These are phyloP conservation scores for Epichloe sibirici DNA, from an alignment of 2,329 filamentous ascomycete genomes.

Conservation along the genomic window DNA sequence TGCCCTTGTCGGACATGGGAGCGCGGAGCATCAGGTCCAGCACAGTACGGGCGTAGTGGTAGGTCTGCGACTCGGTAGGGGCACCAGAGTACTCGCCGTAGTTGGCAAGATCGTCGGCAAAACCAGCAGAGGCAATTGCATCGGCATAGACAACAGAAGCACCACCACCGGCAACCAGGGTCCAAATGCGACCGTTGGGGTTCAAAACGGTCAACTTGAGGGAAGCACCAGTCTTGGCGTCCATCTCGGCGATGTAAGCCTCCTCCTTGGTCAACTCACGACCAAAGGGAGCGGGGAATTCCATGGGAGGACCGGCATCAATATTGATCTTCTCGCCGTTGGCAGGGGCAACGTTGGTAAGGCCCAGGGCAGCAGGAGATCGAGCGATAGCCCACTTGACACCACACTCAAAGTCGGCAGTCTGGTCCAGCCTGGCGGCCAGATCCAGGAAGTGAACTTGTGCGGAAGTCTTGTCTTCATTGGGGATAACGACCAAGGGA, in stretches of 20 bases:
- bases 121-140: slow-evolving; percentile 92
- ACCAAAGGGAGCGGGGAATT: slow-evolving; percentile 97
- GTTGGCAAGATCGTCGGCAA: slow-evolving; percentile 94
- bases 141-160: slow-evolving; percentile 98
- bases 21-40: slow-evolving; percentile 95
- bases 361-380: slow-evolving; percentile 76
- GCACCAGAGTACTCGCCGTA: slow-evolving; percentile 99
- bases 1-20: slow-evolving; percentile 74
- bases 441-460: slow-evolving; percentile 97
- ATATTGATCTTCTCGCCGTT: slow-evolving; percentile 72
- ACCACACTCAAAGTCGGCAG: slow-evolving; percentile 97
- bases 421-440: slow-evolving; percentile 97
- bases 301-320: slow-evolving; percentile 94
- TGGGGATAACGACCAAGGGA: slow-evolving; percentile 95
- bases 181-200: slow-evolving; percentile 86
- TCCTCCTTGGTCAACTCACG: slow-evolving; percentile 98
- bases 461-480: slow-evolving; percentile 80
- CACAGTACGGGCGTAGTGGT: slow-evolving; percentile 96
- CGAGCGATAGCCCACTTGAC: slow-evolving; percentile 97
- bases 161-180: slow-evolving; percentile 96
- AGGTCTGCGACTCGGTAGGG: slow-evolving; percentile 96
- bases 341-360: slow-evolving; percentile 52
- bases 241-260: slow-evolving; percentile 96
- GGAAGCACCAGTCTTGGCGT: slow-evolving; percentile 97
- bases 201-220: slow-evolving; percentile 98